Evolutionary conservation across 768 basidiomycete genomes (phyloP).

Genomic region (Calocera viscosa): DNA sequence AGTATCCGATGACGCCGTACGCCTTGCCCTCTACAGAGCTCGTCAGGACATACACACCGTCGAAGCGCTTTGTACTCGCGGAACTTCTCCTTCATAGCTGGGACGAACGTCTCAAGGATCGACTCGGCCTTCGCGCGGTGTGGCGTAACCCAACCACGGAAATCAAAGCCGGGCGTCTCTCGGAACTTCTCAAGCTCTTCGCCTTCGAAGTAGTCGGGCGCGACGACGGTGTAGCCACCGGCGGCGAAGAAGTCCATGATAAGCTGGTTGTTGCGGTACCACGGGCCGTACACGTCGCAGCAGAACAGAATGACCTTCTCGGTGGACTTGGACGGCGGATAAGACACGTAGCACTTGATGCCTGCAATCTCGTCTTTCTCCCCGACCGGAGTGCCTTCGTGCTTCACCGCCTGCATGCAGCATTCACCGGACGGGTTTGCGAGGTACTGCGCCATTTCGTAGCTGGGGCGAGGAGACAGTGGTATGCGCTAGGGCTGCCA

Average conservation of each 20-base stretch:
- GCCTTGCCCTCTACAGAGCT: slow-evolving; percentile 10
- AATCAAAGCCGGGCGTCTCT: slow-evolving; percentile 30
- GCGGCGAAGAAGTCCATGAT: slow-evolving; percentile 51
- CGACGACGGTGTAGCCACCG: slow-evolving; percentile 46
- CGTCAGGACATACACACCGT: slow-evolving; percentile 14
- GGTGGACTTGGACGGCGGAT: slow-evolving; percentile 29
- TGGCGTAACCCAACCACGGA: slow-evolving; percentile 34
- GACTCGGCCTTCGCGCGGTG: slow-evolving; percentile 30
- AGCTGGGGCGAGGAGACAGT: not conserved
- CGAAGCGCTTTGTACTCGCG: slow-evolving; percentile 27
- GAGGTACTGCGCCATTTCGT: slow-evolving; percentile 19
- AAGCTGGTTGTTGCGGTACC: slow-evolving; percentile 45
- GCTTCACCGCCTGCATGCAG: slow-evolving; percentile 43
- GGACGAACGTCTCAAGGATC: slow-evolving; percentile 40
- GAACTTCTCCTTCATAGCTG: slow-evolving; percentile 38
- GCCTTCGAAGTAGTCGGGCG: slow-evolving; percentile 53
- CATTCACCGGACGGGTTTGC: slow-evolving; percentile 39
- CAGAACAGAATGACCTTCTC: slow-evolving; percentile 44
- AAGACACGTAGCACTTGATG: slow-evolving; percentile 44
- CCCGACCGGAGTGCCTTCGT: slow-evolving; percentile 39
- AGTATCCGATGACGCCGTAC: slow-evolving; percentile 17
- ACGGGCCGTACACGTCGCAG: slow-evolving; percentile 48
- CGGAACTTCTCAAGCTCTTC: slow-evolving; percentile 36
- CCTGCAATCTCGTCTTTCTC: slow-evolving; percentile 32
- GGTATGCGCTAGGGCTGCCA: not conserved